phyloP scores from a whole-genome alignment of 495 filamentous ascomycete species.

The Aspergillus campestris region DNA sequence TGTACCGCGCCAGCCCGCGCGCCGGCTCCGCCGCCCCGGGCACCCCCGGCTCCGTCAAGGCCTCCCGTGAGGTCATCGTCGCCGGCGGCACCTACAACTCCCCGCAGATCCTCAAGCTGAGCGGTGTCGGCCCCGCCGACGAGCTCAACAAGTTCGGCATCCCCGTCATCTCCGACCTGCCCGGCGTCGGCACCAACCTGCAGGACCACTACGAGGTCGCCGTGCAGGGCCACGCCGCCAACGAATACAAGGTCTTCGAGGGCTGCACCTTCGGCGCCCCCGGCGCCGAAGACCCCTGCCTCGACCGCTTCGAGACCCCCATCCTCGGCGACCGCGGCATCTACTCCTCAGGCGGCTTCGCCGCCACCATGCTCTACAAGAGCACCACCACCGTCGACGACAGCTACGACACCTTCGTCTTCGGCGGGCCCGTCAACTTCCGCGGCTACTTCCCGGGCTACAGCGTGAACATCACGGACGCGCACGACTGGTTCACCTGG shows the following conservation, averaged over 20 bases:
- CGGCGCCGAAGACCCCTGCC: conserved; percentile 34
- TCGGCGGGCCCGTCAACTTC: conserved; percentile 47
- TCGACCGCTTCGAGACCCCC: conserved; percentile 33
- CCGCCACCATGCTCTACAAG: conserved; percentile 38
- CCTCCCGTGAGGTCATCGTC: conserved; percentile 51
- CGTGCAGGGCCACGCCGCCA: conserved; percentile 36
- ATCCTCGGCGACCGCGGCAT: conserved; percentile 27
- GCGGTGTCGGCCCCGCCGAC: conserved; percentile 47
- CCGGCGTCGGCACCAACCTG: conserved; percentile 58
- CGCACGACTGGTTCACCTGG: conserved; percentile 37
- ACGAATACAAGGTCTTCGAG: conserved; percentile 31
- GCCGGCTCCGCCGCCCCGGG: conserved; percentile 21
- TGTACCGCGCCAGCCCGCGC: conserved; percentile 52
- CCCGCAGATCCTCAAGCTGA: conserved; percentile 55
- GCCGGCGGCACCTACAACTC: conserved; percentile 53
- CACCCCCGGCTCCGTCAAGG: conserved; percentile 35
- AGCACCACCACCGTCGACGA: conserved; percentile 28
- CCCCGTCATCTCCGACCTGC: conserved; percentile 42
- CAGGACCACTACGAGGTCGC: conserved; percentile 55
- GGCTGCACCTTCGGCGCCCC: conserved; percentile 36
- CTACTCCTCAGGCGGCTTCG: conserved; percentile 43
- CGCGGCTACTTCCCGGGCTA: conserved; percentile 30
- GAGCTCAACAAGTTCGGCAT: conserved; percentile 44
- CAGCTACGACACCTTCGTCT: conserved; percentile 44
- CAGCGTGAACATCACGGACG: conserved; percentile 20